phyloP scores from a whole-genome alignment of 768 basidiomycete genomes.

The Podaxis sp. region DNA sequence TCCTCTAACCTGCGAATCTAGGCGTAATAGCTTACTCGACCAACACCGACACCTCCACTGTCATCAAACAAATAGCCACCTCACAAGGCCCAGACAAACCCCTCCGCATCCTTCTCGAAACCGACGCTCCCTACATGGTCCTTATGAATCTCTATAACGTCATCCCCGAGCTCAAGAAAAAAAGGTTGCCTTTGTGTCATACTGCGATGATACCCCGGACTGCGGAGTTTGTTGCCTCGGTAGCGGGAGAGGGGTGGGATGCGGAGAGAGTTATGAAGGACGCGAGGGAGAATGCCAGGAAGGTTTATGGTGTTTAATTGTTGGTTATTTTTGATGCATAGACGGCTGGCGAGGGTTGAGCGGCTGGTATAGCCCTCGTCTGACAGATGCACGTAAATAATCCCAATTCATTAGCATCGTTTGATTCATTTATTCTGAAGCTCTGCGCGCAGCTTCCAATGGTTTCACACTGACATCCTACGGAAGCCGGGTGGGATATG shows the following conservation, averaged over 20 bases:
- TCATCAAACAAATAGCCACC: constrained; percentile 36
- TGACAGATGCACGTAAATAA: too few species aligned
- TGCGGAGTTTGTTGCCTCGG: constrained; percentile 66
- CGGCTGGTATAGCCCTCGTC: too few species aligned
- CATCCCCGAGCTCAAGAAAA: constrained; percentile 52
- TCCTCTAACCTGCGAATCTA: constrained; percentile 21
- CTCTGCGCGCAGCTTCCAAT: too few species aligned
- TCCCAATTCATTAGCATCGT: too few species aligned
- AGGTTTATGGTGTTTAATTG: constrained; percentile 56
- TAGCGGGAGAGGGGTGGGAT: constrained; percentile 32
- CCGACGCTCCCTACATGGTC: constrained; percentile 88
- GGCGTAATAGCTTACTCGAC: constrained; percentile 81
- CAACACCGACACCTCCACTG: constrained; percentile 67
- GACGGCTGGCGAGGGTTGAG: too few species aligned
- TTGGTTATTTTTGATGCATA: neutral
- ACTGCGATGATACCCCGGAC: constrained; percentile 87
- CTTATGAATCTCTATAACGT: constrained; percentile 70
- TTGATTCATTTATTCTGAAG: too few species aligned
- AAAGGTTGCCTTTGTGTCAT: constrained; percentile 69
- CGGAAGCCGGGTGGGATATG: too few species aligned
- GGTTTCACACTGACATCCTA: too few species aligned
- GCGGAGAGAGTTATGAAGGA: constrained; percentile 56
- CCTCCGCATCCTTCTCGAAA: constrained; percentile 69
- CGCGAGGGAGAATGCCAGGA: constrained; percentile 62
- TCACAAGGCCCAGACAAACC: constrained; percentile 30